Evolutionary conservation across 2,329 filamentous ascomycete genomes (phyloP).

Genomic region (Iodosphaeria phyllophila): DNA sequence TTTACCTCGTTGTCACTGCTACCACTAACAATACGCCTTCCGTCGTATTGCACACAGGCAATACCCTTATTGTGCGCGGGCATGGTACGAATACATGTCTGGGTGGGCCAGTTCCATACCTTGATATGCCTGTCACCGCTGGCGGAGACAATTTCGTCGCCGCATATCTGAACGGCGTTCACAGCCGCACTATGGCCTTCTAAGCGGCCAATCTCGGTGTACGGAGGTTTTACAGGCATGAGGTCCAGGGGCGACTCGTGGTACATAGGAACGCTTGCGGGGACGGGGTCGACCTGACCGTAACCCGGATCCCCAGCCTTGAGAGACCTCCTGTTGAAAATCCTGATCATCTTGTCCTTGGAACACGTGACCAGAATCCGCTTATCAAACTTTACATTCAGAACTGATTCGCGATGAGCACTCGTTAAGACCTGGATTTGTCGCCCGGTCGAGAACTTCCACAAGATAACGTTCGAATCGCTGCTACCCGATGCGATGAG

Average conservation of each 20-base stretch:
- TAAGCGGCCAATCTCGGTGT: conserved; percentile 59
- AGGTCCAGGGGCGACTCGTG: conserved; percentile 24
- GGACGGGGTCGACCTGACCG: conserved; percentile 24
- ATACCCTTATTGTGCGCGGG: conserved; percentile 88
- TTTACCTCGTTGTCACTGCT: conserved; percentile 93
- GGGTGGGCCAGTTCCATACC: conserved; percentile 78
- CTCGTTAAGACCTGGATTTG: conserved; percentile 55
- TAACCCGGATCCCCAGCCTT: conserved; percentile 40
- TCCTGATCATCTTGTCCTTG: conserved; percentile 92
- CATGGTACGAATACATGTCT: conserved; percentile 58
- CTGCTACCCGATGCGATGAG: conserved; percentile 91
- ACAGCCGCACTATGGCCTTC: conserved; percentile 81
- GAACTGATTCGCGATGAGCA: conserved; percentile 76
- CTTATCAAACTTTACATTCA: conserved; percentile 85
- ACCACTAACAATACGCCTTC: conserved; percentile 79
- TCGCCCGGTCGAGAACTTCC: conserved; percentile 82
- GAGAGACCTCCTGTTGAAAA: conserved; percentile 72
- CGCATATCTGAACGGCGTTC: conserved; percentile 84
- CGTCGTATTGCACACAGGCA: conserved; percentile 93
- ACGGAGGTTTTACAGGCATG: conserved; percentile 40
- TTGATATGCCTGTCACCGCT: conserved; percentile 90
- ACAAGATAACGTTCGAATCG: conserved; percentile 77
- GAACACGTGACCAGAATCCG: conserved; percentile 89
- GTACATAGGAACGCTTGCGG: conserved; percentile 33
- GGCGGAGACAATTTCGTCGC: conserved; percentile 76